Base-by-base conservation (phyloP, 495 filamentous ascomycete genomes). In the Neurospora africana region DNA sequence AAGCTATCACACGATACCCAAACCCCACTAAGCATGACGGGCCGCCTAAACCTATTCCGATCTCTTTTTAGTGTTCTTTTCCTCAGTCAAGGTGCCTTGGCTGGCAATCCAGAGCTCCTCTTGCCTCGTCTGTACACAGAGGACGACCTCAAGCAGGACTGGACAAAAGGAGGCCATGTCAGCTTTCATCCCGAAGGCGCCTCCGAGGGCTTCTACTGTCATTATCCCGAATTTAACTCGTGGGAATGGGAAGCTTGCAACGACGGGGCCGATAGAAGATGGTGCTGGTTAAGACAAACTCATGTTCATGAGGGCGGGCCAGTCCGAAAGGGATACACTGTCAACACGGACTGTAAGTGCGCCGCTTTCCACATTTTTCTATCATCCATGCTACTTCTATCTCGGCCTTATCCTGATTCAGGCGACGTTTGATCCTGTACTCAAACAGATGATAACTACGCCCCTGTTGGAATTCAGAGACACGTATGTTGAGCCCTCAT, bases 161-260 rank as follows among this genome's bases (percentile, higher is more conserved):
- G 3, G 47, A 27, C 21, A 58, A 58, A n/a, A n/a, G n/a, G 15
- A 15, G 1, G 5, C 4, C 41, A 47, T 19, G 41, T 74, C 53
- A 38, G 36, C 2, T 74, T 74, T 17, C 41, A 69, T 33, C 73
- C 73, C 13, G 70, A 47, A 17, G 73, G 73, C 15, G 43, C 73
- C 9, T 40, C 70, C 10, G 27, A 37, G 11, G 71, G 65, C 11
- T 72, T 74, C 53, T 37, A 36, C 23, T 74, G 73, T 23, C 67
- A 72, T 21, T 74, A 74, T 38, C 73, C 73, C 1, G 23, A 38
- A 6, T 53, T 74, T 0, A 67, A 43, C 38, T 30, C 70, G 4
- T 8, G 36, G 4, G 27, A 21, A 9, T 74, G 73, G 73, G 73
- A 74, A 19, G 65, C 35, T 19, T 74, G 73, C 68, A 72, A 69